Evolutionary conservation across 2,329 filamentous ascomycete species (phyloP).

Genomic region (Hypoxylon sp.): DNA sequence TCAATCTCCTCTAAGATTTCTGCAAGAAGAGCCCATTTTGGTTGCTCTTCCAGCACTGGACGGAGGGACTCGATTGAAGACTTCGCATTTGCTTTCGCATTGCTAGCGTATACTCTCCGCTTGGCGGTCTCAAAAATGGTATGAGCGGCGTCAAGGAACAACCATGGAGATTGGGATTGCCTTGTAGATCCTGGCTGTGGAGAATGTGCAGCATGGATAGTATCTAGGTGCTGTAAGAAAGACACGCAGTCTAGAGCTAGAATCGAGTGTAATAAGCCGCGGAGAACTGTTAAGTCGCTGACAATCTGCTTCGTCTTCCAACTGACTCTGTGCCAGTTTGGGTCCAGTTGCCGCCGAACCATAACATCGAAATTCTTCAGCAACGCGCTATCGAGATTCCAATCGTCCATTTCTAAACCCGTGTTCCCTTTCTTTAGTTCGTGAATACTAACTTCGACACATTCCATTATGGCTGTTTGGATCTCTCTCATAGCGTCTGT

Average conservation of each 20-base stretch:
- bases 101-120: slow-evolving; percentile 85
- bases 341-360: slow-evolving; percentile 90
- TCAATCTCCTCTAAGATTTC: slow-evolving; percentile 96
- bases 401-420: slow-evolving; percentile 95
- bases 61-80: slow-evolving; percentile 73
- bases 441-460: slow-evolving; percentile 93
- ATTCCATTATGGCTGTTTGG: slow-evolving; percentile 94
- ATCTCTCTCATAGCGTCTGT: slow-evolving; percentile 94
- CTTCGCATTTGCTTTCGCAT: slow-evolving; percentile 66
- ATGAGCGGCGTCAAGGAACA: slow-evolving; percentile 95
- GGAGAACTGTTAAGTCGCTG: slow-evolving; percentile 85
- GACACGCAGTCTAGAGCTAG: slow-evolving; percentile 91
- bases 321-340: slow-evolving; percentile 96
- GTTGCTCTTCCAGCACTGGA: slow-evolving; percentile 91
- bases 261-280: slow-evolving; percentile 84
- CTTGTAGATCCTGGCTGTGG: slow-evolving; percentile 88
- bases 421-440: slow-evolving; percentile 93
- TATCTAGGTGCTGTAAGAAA: slow-evolving; percentile 94
- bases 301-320: slow-evolving; percentile 97
- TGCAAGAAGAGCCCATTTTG: slow-evolving; percentile 92
- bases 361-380: slow-evolving; percentile 93
- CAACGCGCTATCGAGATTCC: slow-evolving; percentile 93
- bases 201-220: slow-evolving; percentile 90
- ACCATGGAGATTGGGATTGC: slow-evolving; percentile 93
- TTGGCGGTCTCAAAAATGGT: slow-evolving; percentile 94